A percentile compares a stretch with the other conserved stretches of the same genome.
Conservation (phyloP, 2,329 filamentous ascomycete species). For the Aureobasidium namibiae region DNA sequence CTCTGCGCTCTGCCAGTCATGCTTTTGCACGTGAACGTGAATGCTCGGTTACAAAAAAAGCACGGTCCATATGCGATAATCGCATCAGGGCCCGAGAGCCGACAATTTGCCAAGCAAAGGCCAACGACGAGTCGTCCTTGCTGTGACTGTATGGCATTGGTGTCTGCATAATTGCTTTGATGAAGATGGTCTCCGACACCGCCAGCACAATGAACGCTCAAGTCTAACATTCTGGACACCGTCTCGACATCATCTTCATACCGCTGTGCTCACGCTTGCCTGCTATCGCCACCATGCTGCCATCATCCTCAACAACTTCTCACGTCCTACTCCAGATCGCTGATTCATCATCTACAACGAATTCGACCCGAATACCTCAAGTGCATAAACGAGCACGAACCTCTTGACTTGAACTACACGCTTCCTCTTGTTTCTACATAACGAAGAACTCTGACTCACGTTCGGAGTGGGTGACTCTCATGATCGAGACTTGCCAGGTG, state of each 20-base stretch:
- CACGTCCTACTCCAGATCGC: conserved; percentile 44
- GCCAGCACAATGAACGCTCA: conserved; percentile 9
- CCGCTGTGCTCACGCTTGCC: neutral
- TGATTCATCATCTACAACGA: conserved; percentile 29
- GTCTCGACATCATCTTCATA: neutral
- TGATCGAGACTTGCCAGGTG: neutral
- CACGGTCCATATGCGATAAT: neutral
- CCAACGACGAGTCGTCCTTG: conserved; percentile 4
- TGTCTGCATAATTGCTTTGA: conserved; percentile 1
- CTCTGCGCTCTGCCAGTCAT: neutral
- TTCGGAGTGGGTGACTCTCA: neutral
- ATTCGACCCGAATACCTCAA: neutral
- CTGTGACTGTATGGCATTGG: conserved; percentile 5
- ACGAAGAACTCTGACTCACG: neutral
- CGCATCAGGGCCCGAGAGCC: neutral
- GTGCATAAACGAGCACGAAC: neutral
- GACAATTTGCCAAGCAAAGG: neutral
- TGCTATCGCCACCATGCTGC: conserved; percentile 41
- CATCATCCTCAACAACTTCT: conserved; percentile 38
- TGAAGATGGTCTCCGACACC: neutral
- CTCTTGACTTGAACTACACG: neutral
- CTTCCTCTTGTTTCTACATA: neutral
- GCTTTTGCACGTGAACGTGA: neutral
- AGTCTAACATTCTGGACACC: neutral
- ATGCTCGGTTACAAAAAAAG: neutral